Evolutionary conservation across 2,329 filamentous ascomycete species (phyloP).

Genomic region (Pseudocercospora eumusae): DNA sequence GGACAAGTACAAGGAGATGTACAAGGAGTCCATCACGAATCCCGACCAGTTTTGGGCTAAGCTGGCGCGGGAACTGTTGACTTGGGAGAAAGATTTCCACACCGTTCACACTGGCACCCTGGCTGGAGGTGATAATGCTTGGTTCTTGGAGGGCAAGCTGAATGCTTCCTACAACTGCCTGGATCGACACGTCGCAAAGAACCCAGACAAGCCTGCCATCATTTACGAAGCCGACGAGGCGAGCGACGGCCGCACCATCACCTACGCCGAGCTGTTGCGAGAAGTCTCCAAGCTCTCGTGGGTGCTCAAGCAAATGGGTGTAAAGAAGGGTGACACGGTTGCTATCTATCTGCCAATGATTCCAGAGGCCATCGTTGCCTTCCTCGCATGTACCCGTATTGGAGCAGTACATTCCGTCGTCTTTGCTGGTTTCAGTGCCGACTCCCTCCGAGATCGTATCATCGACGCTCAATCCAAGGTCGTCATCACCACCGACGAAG

Average conservation of each 20-base stretch:
- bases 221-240: slow-evolving; percentile 98
- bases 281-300: slow-evolving; percentile 87
- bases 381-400: slow-evolving; percentile 88
- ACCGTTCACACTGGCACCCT: slow-evolving; percentile 81
- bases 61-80: slow-evolving; percentile 82
- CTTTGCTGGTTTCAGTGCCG: slow-evolving; percentile 95
- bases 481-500: slow-evolving; percentile 95
- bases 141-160: slow-evolving; percentile 90
- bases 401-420: slow-evolving; percentile 96
- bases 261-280: slow-evolving; percentile 88
- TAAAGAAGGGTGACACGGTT: slow-evolving; percentile 95
- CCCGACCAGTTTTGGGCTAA: slow-evolving; percentile 88
- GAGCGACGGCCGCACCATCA: slow-evolving; percentile 81
- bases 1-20: slow-evolving; percentile 64
- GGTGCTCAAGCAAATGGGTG: slow-evolving; percentile 90
- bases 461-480: slow-evolving; percentile 87
- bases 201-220: slow-evolving; percentile 90
- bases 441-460: slow-evolving; percentile 93
- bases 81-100: slow-evolving; percentile 88
- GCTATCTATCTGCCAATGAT: slow-evolving; percentile 99
- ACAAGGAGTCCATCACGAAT: slow-evolving; percentile 82
- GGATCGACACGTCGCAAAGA: slow-evolving; percentile 92
- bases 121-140: slow-evolving; percentile 77
- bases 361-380: slow-evolving; percentile 86
- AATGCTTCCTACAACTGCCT: slow-evolving; percentile 98